Conservation (phyloP, 2,329 filamentous ascomycete species). For the Pseudocercospora pini-densiflorae region DNA sequence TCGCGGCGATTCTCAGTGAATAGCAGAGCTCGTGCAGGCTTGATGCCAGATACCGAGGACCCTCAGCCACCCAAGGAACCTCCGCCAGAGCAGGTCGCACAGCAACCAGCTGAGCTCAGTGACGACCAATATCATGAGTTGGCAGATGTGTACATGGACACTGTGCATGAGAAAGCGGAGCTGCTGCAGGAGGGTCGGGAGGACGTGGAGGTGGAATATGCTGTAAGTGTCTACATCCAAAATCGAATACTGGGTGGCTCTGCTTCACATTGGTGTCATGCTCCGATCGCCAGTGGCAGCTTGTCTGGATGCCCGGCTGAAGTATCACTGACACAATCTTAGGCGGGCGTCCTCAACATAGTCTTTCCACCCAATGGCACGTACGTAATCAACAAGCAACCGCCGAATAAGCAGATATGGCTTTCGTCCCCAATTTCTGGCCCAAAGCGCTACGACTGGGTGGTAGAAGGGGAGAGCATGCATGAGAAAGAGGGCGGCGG, state of each 20-base stretch:
- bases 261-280: background rate
- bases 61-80: conserved; percentile 44
- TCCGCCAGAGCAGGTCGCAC: conserved; percentile 40
- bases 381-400: conserved; percentile 98
- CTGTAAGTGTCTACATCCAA: conserved; percentile 61
- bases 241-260: background rate
- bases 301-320: background rate
- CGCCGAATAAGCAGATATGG: conserved; percentile 97
- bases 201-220: conserved; percentile 86
- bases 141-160: conserved; percentile 74
- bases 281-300: background rate
- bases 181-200: conserved; percentile 72
- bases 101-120: conserved; percentile 66
- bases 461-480: conserved; percentile 73
- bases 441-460: conserved; percentile 93
- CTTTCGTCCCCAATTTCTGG: conserved; percentile 88
- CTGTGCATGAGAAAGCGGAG: conserved; percentile 67
- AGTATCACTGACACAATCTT: conserved; percentile 13
- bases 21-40: conserved; percentile 33
- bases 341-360: conserved; percentile 88
- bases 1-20: conserved; percentile 30
- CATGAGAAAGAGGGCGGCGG: conserved; percentile 78
- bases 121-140: conserved; percentile 76
- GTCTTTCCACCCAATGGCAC: conserved; percentile 71
- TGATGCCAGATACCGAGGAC: conserved; percentile 50